These are phyloP conservation scores for Chalaropsis thielavioides DNA, from an alignment of 2,329 filamentous ascomycete genomes.

Conservation along the genomic window DNA sequence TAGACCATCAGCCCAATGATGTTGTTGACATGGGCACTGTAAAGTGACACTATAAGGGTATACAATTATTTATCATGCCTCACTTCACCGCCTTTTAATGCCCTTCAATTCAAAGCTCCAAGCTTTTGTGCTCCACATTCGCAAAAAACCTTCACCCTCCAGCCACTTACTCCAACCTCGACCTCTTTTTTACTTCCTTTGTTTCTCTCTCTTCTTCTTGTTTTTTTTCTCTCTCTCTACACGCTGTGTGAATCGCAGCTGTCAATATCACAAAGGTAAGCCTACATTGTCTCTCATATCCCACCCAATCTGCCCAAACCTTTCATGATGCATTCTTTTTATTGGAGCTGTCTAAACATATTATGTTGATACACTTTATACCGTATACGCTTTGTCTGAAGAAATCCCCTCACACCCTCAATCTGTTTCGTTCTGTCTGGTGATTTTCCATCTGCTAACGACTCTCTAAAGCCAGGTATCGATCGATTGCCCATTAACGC, in stretches of 20 bases:
- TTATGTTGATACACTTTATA: constrained; percentile 47
- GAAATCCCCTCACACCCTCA: constrained; percentile 11
- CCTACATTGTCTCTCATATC: background rate
- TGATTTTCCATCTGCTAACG: constrained; percentile 15
- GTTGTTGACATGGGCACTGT: background rate
- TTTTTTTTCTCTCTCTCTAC: constrained; percentile 1
- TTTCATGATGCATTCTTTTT: constrained; percentile 36
- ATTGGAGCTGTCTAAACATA: constrained; percentile 64
- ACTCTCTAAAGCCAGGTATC: constrained; percentile 4
- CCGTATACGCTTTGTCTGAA: constrained; percentile 41
- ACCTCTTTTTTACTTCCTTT: background rate
- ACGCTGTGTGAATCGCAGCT: background rate
- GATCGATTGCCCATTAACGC: constrained; percentile 6
- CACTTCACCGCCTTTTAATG: constrained; percentile 1
- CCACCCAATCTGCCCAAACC: constrained; percentile 17
- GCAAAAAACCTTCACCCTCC: constrained; percentile 11
- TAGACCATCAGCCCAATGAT: constrained; percentile 18
- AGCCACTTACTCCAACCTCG: background rate
- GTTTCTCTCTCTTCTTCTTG: background rate
- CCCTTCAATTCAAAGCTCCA: background rate
- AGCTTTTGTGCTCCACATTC: background rate
- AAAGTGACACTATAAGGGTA: background rate
- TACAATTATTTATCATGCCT: background rate
- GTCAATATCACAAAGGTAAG: constrained; percentile 6
- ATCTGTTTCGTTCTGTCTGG: constrained; percentile 16